These are phyloP conservation scores for Brassica cretica DNA, from an alignment of 345 rosid genomes.

Conservation along the genomic window DNA sequence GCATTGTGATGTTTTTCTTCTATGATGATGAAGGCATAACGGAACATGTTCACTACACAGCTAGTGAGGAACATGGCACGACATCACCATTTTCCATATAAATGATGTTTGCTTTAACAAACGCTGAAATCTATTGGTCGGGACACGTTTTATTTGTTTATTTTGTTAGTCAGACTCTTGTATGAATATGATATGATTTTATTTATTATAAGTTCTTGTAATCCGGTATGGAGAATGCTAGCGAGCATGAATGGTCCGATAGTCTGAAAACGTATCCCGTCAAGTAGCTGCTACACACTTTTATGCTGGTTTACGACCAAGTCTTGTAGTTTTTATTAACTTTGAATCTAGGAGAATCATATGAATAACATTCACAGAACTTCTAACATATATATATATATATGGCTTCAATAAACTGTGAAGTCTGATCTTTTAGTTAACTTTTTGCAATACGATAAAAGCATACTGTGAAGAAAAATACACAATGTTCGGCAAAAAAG, in stretches of 20 bases:
- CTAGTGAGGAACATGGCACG: slow-evolving; percentile 36
- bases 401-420: not conserved
- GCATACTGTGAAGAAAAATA: not conserved
- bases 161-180: not conserved
- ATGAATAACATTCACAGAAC: not conserved
- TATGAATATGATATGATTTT: not conserved
- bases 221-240: not conserved
- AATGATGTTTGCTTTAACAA: slow-evolving; percentile 15
- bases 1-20: not conserved
- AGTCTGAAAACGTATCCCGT: not conserved
- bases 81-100: slow-evolving; percentile 18
- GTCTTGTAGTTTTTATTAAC: not conserved
- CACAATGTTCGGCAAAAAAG: not conserved
- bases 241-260: not conserved
- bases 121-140: not conserved
- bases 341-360: not conserved
- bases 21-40: slow-evolving; percentile 10
- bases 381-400: not conserved
- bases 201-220: not conserved
- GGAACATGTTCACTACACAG: slow-evolving; percentile 31
- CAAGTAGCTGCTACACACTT: not conserved
- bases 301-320: not conserved
- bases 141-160: slow-evolving; percentile 1
- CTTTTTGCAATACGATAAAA: not conserved
- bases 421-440: not conserved